Percentiles rank a stretch among this genome's conserved stretches.
Evolutionary conservation across 805 yeast species (phyloP).

Genomic region (Jamesozyma lodderae): DNA sequence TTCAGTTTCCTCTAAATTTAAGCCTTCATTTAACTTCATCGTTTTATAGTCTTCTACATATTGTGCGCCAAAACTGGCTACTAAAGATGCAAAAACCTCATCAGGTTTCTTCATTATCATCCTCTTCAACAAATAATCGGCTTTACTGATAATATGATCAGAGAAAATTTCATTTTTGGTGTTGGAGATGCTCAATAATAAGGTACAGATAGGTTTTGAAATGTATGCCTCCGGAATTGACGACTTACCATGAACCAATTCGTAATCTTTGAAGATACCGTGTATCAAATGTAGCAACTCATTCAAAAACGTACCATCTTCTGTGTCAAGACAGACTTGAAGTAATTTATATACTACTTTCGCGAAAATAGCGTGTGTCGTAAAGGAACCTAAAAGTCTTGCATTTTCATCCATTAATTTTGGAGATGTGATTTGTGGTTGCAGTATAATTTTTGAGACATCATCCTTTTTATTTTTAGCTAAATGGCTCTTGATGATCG

Average conservation of each 20-base stretch:
- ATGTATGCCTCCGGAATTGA: conserved; percentile 39
- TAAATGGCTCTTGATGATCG: conserved; percentile 37
- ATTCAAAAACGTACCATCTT: conserved; percentile 47
- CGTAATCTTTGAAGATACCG: conserved; percentile 50
- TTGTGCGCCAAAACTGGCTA: conserved; percentile 49
- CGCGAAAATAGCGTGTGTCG: conserved; percentile 45
- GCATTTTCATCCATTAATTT: conserved; percentile 29
- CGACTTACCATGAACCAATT: conserved; percentile 32
- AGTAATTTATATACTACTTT: conserved; percentile 51
- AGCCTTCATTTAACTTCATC: conserved; percentile 35
- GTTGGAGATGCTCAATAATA: conserved; percentile 44
- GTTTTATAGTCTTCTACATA: conserved; percentile 42
- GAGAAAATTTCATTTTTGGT: conserved; percentile 37
- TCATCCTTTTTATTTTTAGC: conserved; percentile 33
- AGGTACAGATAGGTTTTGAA: conserved; percentile 48
- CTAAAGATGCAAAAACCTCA: conserved; percentile 41
- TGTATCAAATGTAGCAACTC: conserved; percentile 61
- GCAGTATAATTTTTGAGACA: conserved; percentile 38
- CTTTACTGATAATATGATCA: conserved; percentile 41
- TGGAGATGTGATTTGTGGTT: conserved; percentile 35
- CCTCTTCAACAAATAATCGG: conserved; percentile 45
- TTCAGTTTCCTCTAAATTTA: conserved; percentile 41
- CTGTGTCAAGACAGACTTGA: conserved; percentile 40
- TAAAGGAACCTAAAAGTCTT: conserved; percentile 38
- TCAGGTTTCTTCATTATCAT: conserved; percentile 41